Evolutionary conservation across 345 rosid genomes (phyloP).

Genomic region (Brassica cretica): DNA sequence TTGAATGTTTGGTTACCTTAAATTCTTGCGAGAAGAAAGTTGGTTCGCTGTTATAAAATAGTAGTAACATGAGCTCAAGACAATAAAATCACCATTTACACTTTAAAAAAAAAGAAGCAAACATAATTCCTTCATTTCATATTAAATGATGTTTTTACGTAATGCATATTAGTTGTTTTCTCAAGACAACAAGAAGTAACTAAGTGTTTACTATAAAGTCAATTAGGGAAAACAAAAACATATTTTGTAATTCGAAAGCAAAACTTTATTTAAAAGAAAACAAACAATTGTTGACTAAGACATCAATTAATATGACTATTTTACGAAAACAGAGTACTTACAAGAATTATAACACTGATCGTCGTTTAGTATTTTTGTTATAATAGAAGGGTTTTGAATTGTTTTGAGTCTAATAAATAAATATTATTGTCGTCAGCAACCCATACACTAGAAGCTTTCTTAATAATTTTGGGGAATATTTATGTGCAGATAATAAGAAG

Average conservation of each 20-base stretch:
- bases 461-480: background rate
- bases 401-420: background rate
- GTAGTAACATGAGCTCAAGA: background rate
- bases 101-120: background rate
- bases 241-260: background rate
- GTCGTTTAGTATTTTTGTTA: background rate
- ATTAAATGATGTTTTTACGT: background rate
- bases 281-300: background rate
- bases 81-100: background rate
- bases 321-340: background rate
- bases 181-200: background rate
- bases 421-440: background rate
- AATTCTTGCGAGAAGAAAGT: background rate
- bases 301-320: background rate
- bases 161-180: background rate
- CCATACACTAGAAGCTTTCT: background rate
- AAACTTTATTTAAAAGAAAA: background rate
- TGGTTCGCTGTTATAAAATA: background rate
- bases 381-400: background rate
- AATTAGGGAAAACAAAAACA: background rate
- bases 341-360: background rate
- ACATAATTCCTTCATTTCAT: background rate
- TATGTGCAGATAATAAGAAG: slow-evolving; percentile 41
- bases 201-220: background rate
- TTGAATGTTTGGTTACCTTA: background rate